Base-by-base conservation (phyloP, 2,329 filamentous ascomycete genomes). In the Cladosporium austrohemisphaericum region DNA sequence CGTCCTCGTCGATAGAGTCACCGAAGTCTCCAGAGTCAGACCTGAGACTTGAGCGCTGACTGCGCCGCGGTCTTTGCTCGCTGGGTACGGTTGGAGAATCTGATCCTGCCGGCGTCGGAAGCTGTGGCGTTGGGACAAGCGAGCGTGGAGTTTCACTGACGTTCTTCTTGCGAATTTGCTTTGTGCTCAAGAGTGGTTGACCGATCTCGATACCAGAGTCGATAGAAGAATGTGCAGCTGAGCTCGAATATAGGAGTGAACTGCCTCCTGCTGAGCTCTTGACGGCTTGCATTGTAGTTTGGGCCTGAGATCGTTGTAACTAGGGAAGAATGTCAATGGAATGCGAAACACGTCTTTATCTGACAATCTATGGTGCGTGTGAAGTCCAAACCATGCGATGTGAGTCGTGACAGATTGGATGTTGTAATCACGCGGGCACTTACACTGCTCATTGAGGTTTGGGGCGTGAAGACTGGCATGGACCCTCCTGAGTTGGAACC, bases 1-100 rank as follows among this genome's bases (percentile, higher is more conserved):
- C 53, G n/a, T 58, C 47, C 14, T 35, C 40, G 22, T 53, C 52
- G n/a, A 41, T 29, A 11, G 25, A 26, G 25, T 5, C 2, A 11
- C 25, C 38, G 9, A 14, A 31, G 11, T 41, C 38, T n/a, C 16
- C 25, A 11, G 38, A 20, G 6, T 11, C 25, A 11, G 25, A 6
- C 25, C 25, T 6, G 25, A 26, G 6, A 6, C 6, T 26, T 6
- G 6, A 6, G 25, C 11, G 25, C 25, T 26, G 6, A 11, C 6
- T 6, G 6, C 6, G 25, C 6, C 25, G 25, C 11, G 25, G 6
- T 6, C 11, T 11, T 6, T 11, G 25, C 11, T 26, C 11, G 25
- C 6, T 11, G 11, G 25, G 6, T 11, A 6, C 25, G 6, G 11
- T 26, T n/a, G 35, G 35, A 20, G 2, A 13, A 14, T 38, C 35